Conservation (phyloP, 2,329 filamentous ascomycete genomes). For the Colletotrichum lentis region DNA sequence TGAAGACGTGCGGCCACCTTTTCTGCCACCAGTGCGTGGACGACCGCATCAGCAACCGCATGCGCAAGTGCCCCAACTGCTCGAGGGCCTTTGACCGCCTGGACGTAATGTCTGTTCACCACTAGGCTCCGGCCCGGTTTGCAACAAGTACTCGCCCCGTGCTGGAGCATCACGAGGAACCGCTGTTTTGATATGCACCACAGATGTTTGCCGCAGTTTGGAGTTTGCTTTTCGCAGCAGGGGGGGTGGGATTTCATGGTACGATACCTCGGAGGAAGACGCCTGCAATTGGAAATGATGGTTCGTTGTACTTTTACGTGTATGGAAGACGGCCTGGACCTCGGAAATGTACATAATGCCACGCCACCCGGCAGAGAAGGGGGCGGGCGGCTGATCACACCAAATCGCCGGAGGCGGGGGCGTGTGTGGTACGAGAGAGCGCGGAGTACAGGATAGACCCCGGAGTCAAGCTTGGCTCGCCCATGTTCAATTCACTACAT, state of each 20-base stretch:
- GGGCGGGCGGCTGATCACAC: slow-evolving; percentile 8
- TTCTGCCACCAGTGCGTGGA: slow-evolving; percentile 94
- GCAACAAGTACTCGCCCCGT: slow-evolving; percentile 2
- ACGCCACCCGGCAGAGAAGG: neutral
- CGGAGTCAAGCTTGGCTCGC: slow-evolving; percentile 33
- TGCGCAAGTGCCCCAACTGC: slow-evolving; percentile 95
- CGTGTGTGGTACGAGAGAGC: slow-evolving; percentile 18
- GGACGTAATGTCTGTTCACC: slow-evolving; percentile 81
- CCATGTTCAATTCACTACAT: slow-evolving; percentile 10
- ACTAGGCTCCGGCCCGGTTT: slow-evolving; percentile 41
- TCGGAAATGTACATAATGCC: slow-evolving; percentile 35
- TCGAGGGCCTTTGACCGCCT: slow-evolving; percentile 89
- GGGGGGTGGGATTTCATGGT: slow-evolving; percentile 29
- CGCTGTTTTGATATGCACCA: slow-evolving; percentile 22
- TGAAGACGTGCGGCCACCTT: slow-evolving; percentile 94
- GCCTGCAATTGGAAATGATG: slow-evolving; percentile 37
- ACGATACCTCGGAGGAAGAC: slow-evolving; percentile 38
- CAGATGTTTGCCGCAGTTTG: slow-evolving; percentile 26
- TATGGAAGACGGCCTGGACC: slow-evolving; percentile 35
- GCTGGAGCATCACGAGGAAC: neutral
- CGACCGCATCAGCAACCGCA: slow-evolving; percentile 85
- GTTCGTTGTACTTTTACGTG: slow-evolving; percentile 39
- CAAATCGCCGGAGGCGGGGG: slow-evolving; percentile 9
- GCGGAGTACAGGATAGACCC: slow-evolving; percentile 33
- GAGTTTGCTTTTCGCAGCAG: slow-evolving; percentile 35